Evolutionary conservation across 805 yeast species (phyloP).

Genomic region (Spencermartinsiella europaea): DNA sequence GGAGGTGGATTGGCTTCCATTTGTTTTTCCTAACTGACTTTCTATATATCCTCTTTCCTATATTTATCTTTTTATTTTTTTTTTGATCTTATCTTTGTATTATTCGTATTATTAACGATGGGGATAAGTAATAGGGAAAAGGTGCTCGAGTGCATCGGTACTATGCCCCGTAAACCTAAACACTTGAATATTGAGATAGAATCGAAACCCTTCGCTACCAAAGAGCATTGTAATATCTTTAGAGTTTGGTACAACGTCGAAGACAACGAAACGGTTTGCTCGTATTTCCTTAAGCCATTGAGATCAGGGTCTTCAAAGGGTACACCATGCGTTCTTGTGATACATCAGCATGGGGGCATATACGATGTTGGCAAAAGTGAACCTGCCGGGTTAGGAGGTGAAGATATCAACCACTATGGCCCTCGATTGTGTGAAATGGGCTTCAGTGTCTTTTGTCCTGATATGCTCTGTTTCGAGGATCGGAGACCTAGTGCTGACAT

Average conservation of each 20-base stretch:
- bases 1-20: no score
- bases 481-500: background rate
- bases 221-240: background rate
- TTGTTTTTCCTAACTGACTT: no score
- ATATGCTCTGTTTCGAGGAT: constrained; percentile 2
- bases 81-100: no score
- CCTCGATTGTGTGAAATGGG: constrained; percentile 1
- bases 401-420: constrained; percentile 1
- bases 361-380: constrained; percentile 4
- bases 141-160: background rate
- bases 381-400: constrained; percentile 3
- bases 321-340: background rate
- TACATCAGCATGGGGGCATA: constrained; percentile 3
- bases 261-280: background rate
- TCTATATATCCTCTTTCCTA: no score
- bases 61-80: no score
- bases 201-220: background rate
- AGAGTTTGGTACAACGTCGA: background rate
- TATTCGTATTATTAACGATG: no score
- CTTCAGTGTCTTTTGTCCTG: constrained; percentile 3
- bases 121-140: background rate
- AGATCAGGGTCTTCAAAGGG: background rate
- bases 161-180: background rate
- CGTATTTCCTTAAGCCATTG: background rate
- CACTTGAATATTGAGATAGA: background rate